These are phyloP conservation scores for Geranomyces variabilis DNA, from an alignment of 192 early-diverging fungal species.

Conservation along the genomic window DNA sequence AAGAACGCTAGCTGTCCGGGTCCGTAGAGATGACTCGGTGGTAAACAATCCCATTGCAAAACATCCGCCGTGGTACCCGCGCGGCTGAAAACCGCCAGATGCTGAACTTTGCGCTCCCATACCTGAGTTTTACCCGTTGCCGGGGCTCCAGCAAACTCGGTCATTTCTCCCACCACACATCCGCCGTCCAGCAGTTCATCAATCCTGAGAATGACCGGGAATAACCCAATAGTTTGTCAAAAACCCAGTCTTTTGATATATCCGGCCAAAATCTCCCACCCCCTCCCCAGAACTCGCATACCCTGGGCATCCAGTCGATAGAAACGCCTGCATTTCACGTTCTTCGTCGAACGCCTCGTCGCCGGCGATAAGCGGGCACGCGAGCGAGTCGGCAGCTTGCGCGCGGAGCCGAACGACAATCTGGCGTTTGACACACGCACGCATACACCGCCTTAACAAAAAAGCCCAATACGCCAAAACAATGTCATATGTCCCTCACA, in stretches of 20 bases:
- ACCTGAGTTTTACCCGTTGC: conserved; percentile 35
- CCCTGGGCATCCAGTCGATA: background rate
- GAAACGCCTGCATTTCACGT: background rate
- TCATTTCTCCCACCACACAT: conserved; percentile 14
- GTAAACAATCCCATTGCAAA: too few species aligned
- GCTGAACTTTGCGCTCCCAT: background rate
- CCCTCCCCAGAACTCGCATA: too few species aligned
- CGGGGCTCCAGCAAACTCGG: conserved; percentile 29
- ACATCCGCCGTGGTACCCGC: too few species aligned
- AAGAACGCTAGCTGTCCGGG: conserved; percentile 19
- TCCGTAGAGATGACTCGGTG: background rate
- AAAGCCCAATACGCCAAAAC: too few species aligned
- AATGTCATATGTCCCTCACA: too few species aligned
- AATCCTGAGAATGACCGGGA: conserved; percentile 17
- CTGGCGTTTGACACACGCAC: too few species aligned
- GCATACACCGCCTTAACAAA: too few species aligned
- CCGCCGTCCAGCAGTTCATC: conserved; percentile 33
- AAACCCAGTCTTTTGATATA: too few species aligned
- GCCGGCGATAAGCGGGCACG: background rate
- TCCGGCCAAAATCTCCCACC: too few species aligned
- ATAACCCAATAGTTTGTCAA: too few species aligned
- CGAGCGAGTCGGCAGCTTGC: background rate
- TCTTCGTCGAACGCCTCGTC: background rate
- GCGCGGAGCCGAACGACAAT: too few species aligned
- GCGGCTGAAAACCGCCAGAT: too few species aligned